A percentile compares a stretch with the other conserved stretches of the same genome.
Conservation (phyloP, 768 basidiomycete species). For the Lactarius hatsudake region DNA sequence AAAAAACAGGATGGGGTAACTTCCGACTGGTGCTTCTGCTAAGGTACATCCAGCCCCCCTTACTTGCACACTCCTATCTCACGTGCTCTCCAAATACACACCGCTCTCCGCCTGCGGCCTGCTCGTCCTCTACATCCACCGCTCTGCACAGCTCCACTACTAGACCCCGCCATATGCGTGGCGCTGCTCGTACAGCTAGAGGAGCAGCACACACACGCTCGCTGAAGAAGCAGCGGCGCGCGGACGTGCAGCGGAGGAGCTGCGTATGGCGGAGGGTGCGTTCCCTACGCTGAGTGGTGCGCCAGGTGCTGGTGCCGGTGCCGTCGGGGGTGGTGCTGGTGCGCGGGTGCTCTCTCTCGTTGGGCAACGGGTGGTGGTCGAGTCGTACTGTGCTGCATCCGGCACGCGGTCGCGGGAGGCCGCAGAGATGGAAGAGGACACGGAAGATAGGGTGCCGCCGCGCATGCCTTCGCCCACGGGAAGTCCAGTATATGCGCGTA, state of each 20-base stretch:
- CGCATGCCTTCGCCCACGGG: conserved; percentile 15
- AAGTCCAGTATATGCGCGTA: conserved; percentile 18
- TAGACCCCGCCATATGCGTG: background rate
- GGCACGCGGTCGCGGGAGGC: background rate
- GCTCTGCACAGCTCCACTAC: conserved; percentile 13
- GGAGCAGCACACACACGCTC: conserved; percentile 4
- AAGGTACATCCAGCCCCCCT: no score
- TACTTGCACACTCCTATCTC: no score
- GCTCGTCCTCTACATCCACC: no score
- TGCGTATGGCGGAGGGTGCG: conserved; percentile 17
- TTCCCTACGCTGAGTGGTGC: conserved; percentile 18
- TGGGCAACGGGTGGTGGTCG: conserved; percentile 8
- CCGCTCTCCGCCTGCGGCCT: no score
- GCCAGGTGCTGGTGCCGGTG: background rate
- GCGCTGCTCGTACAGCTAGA: conserved; percentile 21
- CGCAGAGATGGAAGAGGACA: background rate
- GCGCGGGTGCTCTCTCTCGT: conserved; percentile 21
- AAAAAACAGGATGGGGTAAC: no score
- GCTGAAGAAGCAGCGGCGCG: conserved; percentile 16
- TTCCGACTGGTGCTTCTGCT: no score
- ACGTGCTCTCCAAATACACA: no score
- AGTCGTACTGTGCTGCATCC: conserved; percentile 2
- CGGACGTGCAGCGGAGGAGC: background rate
- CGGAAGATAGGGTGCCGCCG: background rate
- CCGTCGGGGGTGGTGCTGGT: background rate